Base-by-base conservation (phyloP, 1,284 basidiomycete genomes). In the Schizophyllum amplum region DNA sequence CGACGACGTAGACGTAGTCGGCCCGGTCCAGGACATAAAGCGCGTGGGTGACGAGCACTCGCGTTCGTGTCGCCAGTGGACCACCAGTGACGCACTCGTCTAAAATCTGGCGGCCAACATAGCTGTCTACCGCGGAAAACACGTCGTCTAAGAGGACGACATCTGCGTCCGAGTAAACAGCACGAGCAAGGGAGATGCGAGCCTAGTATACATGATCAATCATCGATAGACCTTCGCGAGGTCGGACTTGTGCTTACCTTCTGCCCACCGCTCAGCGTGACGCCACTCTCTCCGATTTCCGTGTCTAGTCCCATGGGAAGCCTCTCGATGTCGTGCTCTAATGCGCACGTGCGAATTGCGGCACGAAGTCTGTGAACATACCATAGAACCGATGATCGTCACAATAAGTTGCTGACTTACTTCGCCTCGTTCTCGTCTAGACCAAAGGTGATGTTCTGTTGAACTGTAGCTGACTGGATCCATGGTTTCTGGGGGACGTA, bases 251-350 rank as follows among this genome's bases (percentile, higher is more conserved):
- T 84, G 81, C 1, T 81, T 81, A 60, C 80, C 80, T 75, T 54
- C 71, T 49, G 60, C 74, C 82, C 57, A 17, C 7, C 79, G 59
- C 79, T 84, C 55, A 86, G 68, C 65, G 82, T 90, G 55, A 89
- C 83, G 4, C 92, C 92, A 62, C 87, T 84, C 70, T 94, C 92
- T 24, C 92, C 92, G 25, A 95, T 90, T 68, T 94, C 88, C 0
- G 90, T 92, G 54, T 75, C 66, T 61, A 87, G 85, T 2, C 84
- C 83, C 54, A 86, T 69, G 1, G 84, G 81, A 17, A 91, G 71
- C 64, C 87, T 77, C 49, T 79, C 77, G 2, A 91, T 71, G 66
- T 91, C 88, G 53, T 80, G 82, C 59, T 81, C 77, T 47, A 90
- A 69, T 51, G 75, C 75, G 65, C 86, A 91, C 0, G 87, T 81